Evolutionary conservation across 176 grass and related monocot species (phyloP), one percentile per base, ranked within the genome.

Genomic region (Phragmites australis): DNA sequence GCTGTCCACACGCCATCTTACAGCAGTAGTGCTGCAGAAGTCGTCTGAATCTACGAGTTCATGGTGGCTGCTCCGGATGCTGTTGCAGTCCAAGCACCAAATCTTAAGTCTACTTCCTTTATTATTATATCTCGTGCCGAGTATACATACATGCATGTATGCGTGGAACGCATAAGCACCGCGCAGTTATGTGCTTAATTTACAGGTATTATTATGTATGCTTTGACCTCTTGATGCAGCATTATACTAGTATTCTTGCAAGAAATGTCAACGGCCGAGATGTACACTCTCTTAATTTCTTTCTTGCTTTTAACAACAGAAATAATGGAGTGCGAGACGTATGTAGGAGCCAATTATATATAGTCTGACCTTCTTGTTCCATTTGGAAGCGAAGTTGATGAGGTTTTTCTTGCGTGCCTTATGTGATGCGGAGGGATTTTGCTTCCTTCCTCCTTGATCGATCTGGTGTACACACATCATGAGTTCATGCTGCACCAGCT

Each of bases 181-280:
- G 25, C 21, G 40, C 57, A 27, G 14, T 2, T 8, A 23, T n/a
- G 3, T 27, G 65, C 25, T 19, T 51, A 16, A 19, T 39, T n/a
- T 8, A 1, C 32, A 61, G 1, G 82, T 21, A 31, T 58, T 61
- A 16, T 61, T 82, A 44, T 30, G n/a, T 74, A 74, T 72, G 60
- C 9, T 74, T 68, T 80, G 87, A 80, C 86, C 9, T 67, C 18
- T 39, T 1, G 52, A 27, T 56, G 29, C 26, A 54, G 39, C 50
- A 34, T 14, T 64, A 71, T 17, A 32, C 21, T 58, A 37, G 11
- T 61, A 21, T 68, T 11, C 19, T 79, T 39, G 9, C 0, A 63
- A 40, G 70, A 63, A 80, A 54, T 85, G 87, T 85, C 76, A 75
- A 60, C 52, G 46, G 76, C 19, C 27, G 8, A 37, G 31, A 63